Conservation (phyloP, 2,329 filamentous ascomycete genomes). For the Colletotrichum higginsianum region DNA sequence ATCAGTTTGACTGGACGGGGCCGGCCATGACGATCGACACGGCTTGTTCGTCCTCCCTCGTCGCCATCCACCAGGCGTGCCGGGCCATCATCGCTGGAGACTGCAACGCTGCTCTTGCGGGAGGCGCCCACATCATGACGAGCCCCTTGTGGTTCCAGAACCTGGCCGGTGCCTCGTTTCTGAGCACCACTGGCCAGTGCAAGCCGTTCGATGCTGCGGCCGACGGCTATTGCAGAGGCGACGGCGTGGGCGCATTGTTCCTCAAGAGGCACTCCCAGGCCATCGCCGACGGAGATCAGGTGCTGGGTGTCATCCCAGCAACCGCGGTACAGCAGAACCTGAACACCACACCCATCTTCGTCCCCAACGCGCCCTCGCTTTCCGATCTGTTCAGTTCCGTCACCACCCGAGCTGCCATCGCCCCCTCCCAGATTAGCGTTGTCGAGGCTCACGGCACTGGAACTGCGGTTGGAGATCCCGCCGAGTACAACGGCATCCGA, state of each 20-base stretch:
- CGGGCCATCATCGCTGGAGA: conserved; percentile 50
- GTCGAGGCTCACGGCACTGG: conserved; percentile 64
- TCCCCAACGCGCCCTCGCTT: conserved; percentile 44
- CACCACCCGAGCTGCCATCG: conserved; percentile 52
- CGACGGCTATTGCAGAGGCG: conserved; percentile 67
- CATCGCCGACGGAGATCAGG: conserved; percentile 61
- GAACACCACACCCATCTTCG: conserved; percentile 50
- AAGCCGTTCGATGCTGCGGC: conserved; percentile 52
- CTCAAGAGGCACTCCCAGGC: conserved; percentile 64
- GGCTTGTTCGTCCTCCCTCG: conserved; percentile 55
- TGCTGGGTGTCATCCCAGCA: conserved; percentile 57
- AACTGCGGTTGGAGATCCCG: conserved; percentile 59
- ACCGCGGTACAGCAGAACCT: conserved; percentile 60
- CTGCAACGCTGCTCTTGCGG: conserved; percentile 53
- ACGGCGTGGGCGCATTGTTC: conserved; percentile 60
- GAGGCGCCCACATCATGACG: conserved; percentile 55
- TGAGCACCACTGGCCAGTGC: conserved; percentile 51
- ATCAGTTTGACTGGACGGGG: conserved; percentile 57
- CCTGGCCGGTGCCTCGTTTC: conserved; percentile 46
- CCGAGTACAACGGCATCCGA: conserved; percentile 64
- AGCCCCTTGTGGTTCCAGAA: conserved; percentile 21
- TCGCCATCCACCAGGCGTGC: conserved; percentile 51
- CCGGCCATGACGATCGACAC: conserved; percentile 55
- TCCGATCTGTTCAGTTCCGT: conserved; percentile 64
- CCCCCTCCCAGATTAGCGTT: background rate